A percentile compares a stretch with the other conserved stretches of the same genome.
These are phyloP conservation scores for Blastomyces silverae DNA, from an alignment of 2,329 filamentous ascomycete genomes.

Conservation along the genomic window DNA sequence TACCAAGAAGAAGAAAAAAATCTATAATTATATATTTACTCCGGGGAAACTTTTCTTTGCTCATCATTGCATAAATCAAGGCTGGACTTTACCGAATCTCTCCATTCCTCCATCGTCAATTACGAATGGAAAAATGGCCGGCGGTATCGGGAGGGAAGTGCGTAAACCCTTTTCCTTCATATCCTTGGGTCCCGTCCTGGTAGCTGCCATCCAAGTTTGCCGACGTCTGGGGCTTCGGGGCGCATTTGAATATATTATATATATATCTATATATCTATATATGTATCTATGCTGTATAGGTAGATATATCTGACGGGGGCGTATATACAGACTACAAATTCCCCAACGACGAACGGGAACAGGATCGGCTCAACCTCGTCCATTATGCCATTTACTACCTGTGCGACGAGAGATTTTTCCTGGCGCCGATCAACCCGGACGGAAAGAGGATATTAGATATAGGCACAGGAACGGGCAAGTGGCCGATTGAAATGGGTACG, in stretches of 20 bases:
- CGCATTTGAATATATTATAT: neutral
- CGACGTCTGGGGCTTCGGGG: neutral
- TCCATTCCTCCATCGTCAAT: conserved; percentile 10
- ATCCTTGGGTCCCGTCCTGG: neutral
- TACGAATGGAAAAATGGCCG: conserved; percentile 19
- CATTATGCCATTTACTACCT: conserved; percentile 29
- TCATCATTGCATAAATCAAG: conserved; percentile 2
- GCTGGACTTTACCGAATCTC: conserved; percentile 10
- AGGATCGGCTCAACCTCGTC: conserved; percentile 36
- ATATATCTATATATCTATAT: neutral
- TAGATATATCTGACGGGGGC: neutral
- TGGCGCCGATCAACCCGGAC: conserved; percentile 25
- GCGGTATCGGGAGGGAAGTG: conserved; percentile 17
- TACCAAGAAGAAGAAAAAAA: neutral
- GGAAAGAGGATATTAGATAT: conserved; percentile 26
- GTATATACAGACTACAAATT: conserved; percentile 22
- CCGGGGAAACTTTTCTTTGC: neutral
- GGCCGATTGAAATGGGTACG: conserved; percentile 30
- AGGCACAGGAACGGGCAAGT: conserved; percentile 30
- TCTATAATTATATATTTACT: neutral
- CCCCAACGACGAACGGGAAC: conserved; percentile 37
- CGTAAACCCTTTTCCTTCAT: neutral
- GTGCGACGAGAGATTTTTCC: conserved; percentile 29
- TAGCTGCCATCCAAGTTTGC: neutral
- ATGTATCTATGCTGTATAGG: too few species aligned